Conservation (phyloP, 352 stramenopile genomes). For the Phytophthora agathidicida region DNA sequence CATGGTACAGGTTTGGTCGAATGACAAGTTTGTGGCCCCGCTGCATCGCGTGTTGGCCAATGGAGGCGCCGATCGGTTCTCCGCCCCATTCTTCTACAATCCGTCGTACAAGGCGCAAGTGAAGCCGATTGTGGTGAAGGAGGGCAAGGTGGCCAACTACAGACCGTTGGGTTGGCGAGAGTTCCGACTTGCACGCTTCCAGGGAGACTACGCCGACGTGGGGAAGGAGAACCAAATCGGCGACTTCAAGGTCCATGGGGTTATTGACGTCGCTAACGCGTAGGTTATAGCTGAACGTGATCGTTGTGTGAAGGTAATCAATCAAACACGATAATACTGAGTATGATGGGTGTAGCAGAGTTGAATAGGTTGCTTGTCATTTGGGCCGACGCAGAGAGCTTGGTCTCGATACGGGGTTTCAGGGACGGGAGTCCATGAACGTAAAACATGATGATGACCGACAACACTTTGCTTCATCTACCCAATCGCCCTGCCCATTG, state of each 20-base stretch:
- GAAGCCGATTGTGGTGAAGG: constrained; percentile 55
- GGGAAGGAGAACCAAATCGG: constrained; percentile 94
- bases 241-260: constrained; percentile 54
- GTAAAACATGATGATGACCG: too few relatives aligned
- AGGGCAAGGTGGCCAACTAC: constrained; percentile 55
- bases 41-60: constrained; percentile 56
- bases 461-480: too few relatives aligned
- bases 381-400: too few relatives aligned
- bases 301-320: too few relatives aligned
- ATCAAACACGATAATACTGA: too few relatives aligned
- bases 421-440: too few relatives aligned
- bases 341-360: too few relatives aligned
- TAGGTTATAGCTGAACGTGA: too few relatives aligned
- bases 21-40: constrained; percentile 52
- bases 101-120: constrained; percentile 71
- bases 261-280: constrained; percentile 16
- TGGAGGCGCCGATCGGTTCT: constrained; percentile 47
- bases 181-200: constrained; percentile 88
- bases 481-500: too few relatives aligned
- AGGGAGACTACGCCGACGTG: constrained; percentile 91
- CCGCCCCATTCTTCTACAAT: constrained; percentile 71
- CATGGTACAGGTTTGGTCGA: constrained; percentile 66
- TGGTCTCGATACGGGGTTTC: too few relatives aligned
- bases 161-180: constrained; percentile 86
- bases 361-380: too few relatives aligned